Evolutionary conservation across 148 eudicot genomes (phyloP).

Genomic region (Oxyria digyna): DNA sequence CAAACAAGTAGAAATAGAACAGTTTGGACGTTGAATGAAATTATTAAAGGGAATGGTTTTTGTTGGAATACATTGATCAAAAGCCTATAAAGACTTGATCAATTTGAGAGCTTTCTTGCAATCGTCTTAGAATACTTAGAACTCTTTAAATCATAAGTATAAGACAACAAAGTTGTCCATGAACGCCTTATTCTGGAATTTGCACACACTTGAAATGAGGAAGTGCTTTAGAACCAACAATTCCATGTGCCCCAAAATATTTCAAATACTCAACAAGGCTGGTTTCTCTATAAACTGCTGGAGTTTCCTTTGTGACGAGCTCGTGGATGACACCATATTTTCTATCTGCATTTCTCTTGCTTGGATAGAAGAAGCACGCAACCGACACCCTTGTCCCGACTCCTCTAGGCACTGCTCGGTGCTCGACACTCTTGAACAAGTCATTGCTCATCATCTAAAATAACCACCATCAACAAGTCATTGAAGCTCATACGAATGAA

Average conservation of each 20-base stretch:
- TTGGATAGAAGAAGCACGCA: constrained; percentile 8
- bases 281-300: not conserved
- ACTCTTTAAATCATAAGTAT: not conserved
- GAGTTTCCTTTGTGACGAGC: not conserved
- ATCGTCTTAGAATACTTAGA: not conserved
- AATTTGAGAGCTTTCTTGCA: too few relatives aligned
- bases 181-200: not conserved
- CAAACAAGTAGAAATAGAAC: too few relatives aligned
- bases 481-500: too few relatives aligned
- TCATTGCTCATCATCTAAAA: constrained; percentile 7
- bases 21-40: too few relatives aligned
- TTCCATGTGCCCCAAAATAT: not conserved
- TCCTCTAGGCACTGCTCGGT: constrained; percentile 3
- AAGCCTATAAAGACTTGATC: too few relatives aligned
- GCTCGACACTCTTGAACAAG: constrained; percentile 5
- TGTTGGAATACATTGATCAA: too few relatives aligned
- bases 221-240: constrained; percentile 7
- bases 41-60: too few relatives aligned
- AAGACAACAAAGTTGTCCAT: not conserved
- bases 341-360: not conserved
- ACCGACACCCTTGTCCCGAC: constrained; percentile 1
- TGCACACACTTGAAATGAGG: not conserved
- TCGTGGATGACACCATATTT: constrained; percentile 4
- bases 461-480: not conserved
- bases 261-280: constrained; percentile 3